Evolutionary conservation across 164 flowering plant species (phyloP).

Genomic region (Aristolochia fimbriata): DNA sequence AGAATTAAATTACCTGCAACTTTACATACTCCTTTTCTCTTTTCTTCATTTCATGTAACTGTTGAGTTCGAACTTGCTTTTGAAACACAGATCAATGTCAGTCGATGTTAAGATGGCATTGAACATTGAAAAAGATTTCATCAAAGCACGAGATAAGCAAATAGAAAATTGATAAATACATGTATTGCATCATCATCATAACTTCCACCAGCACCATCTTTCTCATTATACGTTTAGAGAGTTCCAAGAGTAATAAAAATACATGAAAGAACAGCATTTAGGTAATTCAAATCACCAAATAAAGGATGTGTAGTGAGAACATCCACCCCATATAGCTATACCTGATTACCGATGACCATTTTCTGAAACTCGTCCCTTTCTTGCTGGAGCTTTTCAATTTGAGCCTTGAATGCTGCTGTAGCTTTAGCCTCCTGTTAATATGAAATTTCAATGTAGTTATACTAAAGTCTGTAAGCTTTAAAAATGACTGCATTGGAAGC

Average conservation of each 20-base stretch:
- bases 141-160: too few species aligned
- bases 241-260: too few species aligned
- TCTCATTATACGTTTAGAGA: too few species aligned
- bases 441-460: background rate
- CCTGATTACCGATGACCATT: conserved; percentile 99
- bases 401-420: conserved; percentile 75
- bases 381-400: conserved; percentile 90
- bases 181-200: too few species aligned
- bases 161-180: too few species aligned
- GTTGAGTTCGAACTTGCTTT: conserved; percentile 97
- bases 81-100: conserved; percentile 2
- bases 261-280: too few species aligned
- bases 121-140: too few species aligned
- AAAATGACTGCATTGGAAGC: background rate
- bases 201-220: too few species aligned
- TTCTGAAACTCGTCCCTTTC: conserved; percentile 96
- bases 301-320: too few species aligned
- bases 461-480: too few species aligned
- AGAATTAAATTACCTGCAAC: conserved; percentile 53
- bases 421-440: conserved; percentile 81
- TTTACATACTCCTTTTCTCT: conserved; percentile 94
- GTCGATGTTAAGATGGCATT: background rate
- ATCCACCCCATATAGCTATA: conserved; percentile 8
- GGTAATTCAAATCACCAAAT: too few species aligned
- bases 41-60: conserved; percentile 96